Conservation (phyloP, 1,139 yeast genomes). For the Suhomyces wounanorum region DNA sequence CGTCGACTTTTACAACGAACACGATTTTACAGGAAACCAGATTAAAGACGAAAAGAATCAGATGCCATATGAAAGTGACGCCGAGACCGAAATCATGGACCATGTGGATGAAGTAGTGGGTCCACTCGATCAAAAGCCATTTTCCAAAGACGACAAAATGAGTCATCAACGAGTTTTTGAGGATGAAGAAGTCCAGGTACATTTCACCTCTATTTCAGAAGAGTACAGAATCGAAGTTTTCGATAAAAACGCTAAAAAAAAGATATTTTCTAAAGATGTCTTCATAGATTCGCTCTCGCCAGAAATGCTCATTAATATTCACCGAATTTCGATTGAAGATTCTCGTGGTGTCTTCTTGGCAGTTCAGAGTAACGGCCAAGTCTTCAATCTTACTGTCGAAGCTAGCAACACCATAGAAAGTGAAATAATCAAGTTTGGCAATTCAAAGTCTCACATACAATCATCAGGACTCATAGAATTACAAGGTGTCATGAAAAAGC, state of each 20-base stretch:
- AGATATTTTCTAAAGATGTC: conserved; percentile 5
- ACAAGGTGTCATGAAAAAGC: not conserved
- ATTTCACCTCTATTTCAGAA: conserved; percentile 6
- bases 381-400: conserved; percentile 11
- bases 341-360: conserved; percentile 11
- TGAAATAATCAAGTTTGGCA: not conserved
- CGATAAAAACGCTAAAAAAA: conserved; percentile 5
- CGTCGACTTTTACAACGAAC: conserved; percentile 9
- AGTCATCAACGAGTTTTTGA: conserved; percentile 5
- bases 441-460: not conserved
- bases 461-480: conserved; percentile 8
- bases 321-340: conserved; percentile 3
- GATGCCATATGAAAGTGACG: conserved; percentile 18
- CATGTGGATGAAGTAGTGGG: conserved; percentile 10
- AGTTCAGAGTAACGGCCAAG: conserved; percentile 14
- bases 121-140: conserved; percentile 8
- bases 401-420: conserved; percentile 1
- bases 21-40: conserved; percentile 9
- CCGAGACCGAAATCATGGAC: conserved; percentile 20
- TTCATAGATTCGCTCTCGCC: conserved; percentile 3
- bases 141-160: conserved; percentile 1
- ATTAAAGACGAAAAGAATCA: conserved; percentile 1
- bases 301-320: conserved; percentile 3
- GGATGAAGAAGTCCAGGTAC: conserved; percentile 5
- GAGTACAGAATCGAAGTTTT: conserved; percentile 9